Conservation (phyloP, 441 rosid genomes). For the Croton setiger region DNA sequence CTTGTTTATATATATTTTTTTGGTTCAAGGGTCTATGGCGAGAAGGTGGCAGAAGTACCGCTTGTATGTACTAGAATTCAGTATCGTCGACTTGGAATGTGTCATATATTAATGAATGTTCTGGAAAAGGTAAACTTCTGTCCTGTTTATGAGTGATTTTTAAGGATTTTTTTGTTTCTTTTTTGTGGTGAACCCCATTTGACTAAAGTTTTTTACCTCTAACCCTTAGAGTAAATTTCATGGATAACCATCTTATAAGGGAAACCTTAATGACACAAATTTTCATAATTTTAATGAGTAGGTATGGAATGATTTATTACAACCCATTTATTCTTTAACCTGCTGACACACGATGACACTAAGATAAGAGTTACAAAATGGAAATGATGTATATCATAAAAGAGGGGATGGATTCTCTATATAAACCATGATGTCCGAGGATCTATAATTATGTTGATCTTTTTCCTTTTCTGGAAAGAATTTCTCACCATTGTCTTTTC, state of each 20-base stretch:
- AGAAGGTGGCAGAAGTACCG: conserved; percentile 79
- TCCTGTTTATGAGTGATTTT: background rate
- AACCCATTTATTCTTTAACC: too few species aligned
- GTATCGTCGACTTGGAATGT: conserved; percentile 68
- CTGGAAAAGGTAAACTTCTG: conserved; percentile 59
- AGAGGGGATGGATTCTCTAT: background rate
- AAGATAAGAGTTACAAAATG: background rate
- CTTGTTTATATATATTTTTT: too few species aligned
- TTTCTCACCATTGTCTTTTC: conserved; percentile 11
- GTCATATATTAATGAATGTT: conserved; percentile 60
- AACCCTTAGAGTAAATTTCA: background rate
- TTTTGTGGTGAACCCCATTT: background rate
- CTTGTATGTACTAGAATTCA: conserved; percentile 78
- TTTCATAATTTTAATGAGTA: background rate
- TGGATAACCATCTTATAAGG: background rate
- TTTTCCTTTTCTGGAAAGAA: background rate
- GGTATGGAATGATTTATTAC: background rate
- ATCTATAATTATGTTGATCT: background rate
- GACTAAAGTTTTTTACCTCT: background rate
- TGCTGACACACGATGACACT: background rate
- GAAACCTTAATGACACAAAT: background rate
- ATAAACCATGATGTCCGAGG: background rate
- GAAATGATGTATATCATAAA: background rate
- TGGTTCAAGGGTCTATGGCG: conserved; percentile 55
- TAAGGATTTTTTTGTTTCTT: background rate